phyloP scores from a whole-genome alignment of 805 yeast species.

The Candida nitratophila region DNA sequence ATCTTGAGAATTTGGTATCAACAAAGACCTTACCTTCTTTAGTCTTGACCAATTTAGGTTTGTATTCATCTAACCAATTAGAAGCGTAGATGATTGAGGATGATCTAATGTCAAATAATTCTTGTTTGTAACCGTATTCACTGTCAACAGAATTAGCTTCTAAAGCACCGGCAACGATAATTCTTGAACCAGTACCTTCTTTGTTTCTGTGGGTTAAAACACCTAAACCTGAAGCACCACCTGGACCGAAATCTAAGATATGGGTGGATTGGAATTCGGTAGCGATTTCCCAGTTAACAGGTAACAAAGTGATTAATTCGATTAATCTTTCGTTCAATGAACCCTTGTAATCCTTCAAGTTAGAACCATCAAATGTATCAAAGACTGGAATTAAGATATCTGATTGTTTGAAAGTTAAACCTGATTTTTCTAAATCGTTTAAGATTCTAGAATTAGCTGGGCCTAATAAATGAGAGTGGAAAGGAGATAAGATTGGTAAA shows the following conservation, averaged over 20 bases:
- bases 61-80: constrained; percentile 85
- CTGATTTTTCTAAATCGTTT: constrained; percentile 54
- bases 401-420: constrained; percentile 46
- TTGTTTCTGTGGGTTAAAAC: constrained; percentile 93
- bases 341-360: constrained; percentile 51
- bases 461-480: constrained; percentile 83
- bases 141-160: constrained; percentile 62
- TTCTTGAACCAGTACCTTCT: constrained; percentile 96
- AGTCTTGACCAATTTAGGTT: constrained; percentile 80
- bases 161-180: constrained; percentile 88
- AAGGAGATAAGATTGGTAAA: constrained; percentile 92
- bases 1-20: constrained; percentile 88
- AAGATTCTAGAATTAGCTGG: constrained; percentile 63
- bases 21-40: constrained; percentile 69
- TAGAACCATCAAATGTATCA: constrained; percentile 82
- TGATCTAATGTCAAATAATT: constrained; percentile 68
- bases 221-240: constrained; percentile 96
- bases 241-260: constrained; percentile 96
- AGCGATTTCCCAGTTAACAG: constrained; percentile 93
- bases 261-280: constrained; percentile 80
- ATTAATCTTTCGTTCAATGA: constrained; percentile 64
- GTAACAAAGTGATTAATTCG: constrained; percentile 76
- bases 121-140: constrained; percentile 94
- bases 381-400: constrained; percentile 78
- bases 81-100: constrained; percentile 71